These are phyloP conservation scores for Termitomyces sp. DNA, from an alignment of 768 basidiomycete species.

Conservation along the genomic window DNA sequence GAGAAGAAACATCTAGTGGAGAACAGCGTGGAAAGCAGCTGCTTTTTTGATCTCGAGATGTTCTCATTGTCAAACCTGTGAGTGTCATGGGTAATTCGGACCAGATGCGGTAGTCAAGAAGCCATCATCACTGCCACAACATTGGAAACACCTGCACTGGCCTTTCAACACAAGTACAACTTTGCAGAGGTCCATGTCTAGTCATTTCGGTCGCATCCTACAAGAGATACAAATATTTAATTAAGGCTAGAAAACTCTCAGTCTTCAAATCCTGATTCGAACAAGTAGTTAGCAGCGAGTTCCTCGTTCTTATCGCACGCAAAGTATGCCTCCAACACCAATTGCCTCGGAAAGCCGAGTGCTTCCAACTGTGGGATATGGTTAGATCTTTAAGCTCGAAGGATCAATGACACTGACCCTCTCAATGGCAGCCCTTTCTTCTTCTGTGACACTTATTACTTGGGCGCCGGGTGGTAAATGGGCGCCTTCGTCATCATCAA, in stretches of 20 bases:
- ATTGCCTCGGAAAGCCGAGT: slow-evolving; percentile 81
- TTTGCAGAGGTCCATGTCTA: neutral
- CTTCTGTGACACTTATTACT: slow-evolving; percentile 72
- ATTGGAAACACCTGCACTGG: neutral
- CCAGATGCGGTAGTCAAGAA: neutral
- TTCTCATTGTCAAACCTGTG: neutral
- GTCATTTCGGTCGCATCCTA: neutral
- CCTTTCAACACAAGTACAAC: neutral
- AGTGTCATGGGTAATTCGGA: neutral
- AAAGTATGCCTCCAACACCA: slow-evolving; percentile 86
- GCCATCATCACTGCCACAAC: neutral
- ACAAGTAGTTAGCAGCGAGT: slow-evolving; percentile 89
- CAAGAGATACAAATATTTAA: neutral
- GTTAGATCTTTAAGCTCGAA: neutral
- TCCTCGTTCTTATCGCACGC: slow-evolving; percentile 98
- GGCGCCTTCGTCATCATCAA: slow-evolving; percentile 37
- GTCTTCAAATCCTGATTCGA: slow-evolving; percentile 65
- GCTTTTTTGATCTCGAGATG: neutral
- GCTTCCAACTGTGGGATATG: slow-evolving; percentile 59
- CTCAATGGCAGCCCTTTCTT: slow-evolving; percentile 85
- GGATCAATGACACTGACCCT: slow-evolving; percentile 51
- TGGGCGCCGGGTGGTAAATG: slow-evolving; percentile 45
- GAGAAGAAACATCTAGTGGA: neutral
- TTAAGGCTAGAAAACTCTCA: slow-evolving; percentile 5
- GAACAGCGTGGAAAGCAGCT: neutral